Evolutionary conservation across 768 basidiomycete genomes (phyloP).

Genomic region (Leucosporidium scottii): DNA sequence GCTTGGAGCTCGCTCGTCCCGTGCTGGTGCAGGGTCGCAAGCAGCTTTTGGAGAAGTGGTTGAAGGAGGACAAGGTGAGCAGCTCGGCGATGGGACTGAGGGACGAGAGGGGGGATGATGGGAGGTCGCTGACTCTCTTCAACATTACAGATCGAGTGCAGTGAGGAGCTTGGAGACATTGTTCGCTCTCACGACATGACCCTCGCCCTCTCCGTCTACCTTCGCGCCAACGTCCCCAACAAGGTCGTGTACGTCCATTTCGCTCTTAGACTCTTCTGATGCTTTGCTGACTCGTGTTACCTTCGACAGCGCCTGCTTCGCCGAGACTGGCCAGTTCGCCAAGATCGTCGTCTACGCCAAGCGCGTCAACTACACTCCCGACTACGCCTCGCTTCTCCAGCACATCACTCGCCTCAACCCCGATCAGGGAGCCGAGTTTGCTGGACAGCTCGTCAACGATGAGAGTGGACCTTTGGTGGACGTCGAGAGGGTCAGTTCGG

Average conservation of each 20-base stretch:
- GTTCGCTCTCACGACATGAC: constrained; percentile 94
- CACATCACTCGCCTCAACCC: constrained; percentile 94
- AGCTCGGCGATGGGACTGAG: constrained; percentile 54
- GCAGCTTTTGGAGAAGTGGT: constrained; percentile 95
- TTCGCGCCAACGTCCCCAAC: constrained; percentile 94
- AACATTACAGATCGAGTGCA: constrained; percentile 73
- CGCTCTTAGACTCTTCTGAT: background rate
- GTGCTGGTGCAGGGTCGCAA: constrained; percentile 94
- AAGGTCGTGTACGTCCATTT: constrained; percentile 55
- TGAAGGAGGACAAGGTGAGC: constrained; percentile 94
- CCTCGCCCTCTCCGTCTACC: constrained; percentile 90
- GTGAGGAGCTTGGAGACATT: constrained; percentile 95
- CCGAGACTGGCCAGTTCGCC: constrained; percentile 95
- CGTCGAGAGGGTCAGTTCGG: constrained; percentile 65
- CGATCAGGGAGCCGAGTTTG: constrained; percentile 97
- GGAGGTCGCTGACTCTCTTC: constrained; percentile 77
- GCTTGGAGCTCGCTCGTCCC: constrained; percentile 88
- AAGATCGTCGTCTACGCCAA: constrained; percentile 97
- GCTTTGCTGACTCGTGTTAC: too few species aligned
- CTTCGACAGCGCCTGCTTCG: constrained; percentile 80
- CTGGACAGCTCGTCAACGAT: constrained; percentile 86
- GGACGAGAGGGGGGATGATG: constrained; percentile 95
- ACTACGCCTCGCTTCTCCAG: constrained; percentile 84
- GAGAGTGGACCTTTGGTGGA: constrained; percentile 88
- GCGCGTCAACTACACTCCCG: constrained; percentile 89